Conservation (phyloP, 2,329 filamentous ascomycete species). For the Trichoderma polysporum region DNA sequence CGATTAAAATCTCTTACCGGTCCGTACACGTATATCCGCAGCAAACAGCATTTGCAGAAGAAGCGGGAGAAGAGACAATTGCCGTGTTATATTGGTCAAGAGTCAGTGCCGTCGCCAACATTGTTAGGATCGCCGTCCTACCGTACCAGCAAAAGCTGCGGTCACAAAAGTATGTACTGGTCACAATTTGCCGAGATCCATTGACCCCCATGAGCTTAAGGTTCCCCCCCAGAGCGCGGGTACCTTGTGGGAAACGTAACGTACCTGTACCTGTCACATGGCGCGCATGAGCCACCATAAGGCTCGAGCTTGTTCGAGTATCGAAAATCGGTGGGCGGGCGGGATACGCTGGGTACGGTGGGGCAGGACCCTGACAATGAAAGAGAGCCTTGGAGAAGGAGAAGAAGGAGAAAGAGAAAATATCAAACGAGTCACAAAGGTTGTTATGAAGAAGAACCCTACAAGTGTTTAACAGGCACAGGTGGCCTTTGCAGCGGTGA, state of each 20-base stretch:
- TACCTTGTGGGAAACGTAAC: neutral
- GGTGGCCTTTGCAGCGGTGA: neutral
- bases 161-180: neutral
- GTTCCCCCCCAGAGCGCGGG: neutral
- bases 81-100: neutral
- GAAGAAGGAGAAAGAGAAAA: neutral
- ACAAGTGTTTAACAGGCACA: no score
- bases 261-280: constrained; percentile 15
- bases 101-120: neutral
- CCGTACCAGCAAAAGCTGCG: neutral
- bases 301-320: constrained; percentile 20
- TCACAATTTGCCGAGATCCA: neutral
- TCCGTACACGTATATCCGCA: neutral
- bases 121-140: neutral
- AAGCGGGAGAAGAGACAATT: neutral
- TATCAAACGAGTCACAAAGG: neutral
- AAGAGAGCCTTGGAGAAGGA: neutral
- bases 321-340: constrained; percentile 15
- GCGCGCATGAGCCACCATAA: constrained; percentile 8
- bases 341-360: constrained; percentile 1
- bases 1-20: neutral
- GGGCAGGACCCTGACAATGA: neutral
- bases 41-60: neutral
- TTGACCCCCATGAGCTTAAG: neutral
- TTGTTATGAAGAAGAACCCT: neutral